Percentiles rank a stretch among this genome's conserved stretches.
Evolutionary conservation across 257 asterid species (phyloP).

Genomic region (Rubia yunnanensis): DNA sequence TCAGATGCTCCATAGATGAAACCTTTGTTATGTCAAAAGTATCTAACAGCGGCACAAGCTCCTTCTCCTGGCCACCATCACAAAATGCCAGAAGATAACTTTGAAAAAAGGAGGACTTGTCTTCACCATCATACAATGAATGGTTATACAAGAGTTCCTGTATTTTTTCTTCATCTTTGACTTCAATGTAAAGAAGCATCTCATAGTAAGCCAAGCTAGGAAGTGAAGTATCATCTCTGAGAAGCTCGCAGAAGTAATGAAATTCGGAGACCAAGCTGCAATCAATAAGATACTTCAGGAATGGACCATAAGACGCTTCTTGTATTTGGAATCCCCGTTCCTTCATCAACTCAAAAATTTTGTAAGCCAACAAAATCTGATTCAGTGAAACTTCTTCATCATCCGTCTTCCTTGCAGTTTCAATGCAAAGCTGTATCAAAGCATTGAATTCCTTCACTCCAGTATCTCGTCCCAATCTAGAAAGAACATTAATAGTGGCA

Average conservation of each 20-base stretch:
- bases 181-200: constrained; percentile 60
- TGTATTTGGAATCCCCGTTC: constrained; percentile 57
- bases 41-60: constrained; percentile 44
- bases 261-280: constrained; percentile 60
- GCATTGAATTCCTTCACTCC: constrained; percentile 56
- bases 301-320: constrained; percentile 57
- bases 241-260: constrained; percentile 50
- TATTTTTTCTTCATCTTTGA: constrained; percentile 45
- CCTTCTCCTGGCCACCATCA: constrained; percentile 48
- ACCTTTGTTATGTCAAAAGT: constrained; percentile 51
- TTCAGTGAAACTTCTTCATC: constrained; percentile 51
- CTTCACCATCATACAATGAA: constrained; percentile 37
- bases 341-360: constrained; percentile 37
- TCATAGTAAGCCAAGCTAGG: constrained; percentile 71
- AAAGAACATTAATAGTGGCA: constrained; percentile 38
- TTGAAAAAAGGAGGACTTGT: constrained; percentile 32
- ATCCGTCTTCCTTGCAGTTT: constrained; percentile 46
- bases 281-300: constrained; percentile 61
- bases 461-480: constrained; percentile 48
- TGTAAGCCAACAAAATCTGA: constrained; percentile 50
- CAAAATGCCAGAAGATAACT: constrained; percentile 54
- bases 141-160: constrained; percentile 49
- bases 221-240: constrained; percentile 39
- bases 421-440: constrained; percentile 40
- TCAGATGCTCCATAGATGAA: constrained; percentile 34